phyloP scores from a whole-genome alignment of 148 eudicot genomes.

The Chenopodium suecicum region DNA sequence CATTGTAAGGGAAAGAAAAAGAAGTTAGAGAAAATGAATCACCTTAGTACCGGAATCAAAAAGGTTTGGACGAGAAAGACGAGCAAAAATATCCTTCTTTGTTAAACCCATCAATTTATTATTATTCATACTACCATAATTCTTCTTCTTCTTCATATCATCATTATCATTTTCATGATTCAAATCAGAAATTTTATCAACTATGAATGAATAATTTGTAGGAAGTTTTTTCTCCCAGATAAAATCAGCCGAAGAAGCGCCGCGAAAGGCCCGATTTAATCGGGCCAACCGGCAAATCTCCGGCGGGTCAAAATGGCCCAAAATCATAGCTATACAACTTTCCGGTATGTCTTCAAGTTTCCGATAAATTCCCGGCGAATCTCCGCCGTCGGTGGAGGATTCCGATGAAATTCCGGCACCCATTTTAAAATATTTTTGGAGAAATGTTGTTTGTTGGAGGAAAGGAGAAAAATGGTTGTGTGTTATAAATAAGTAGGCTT shows the following conservation, averaged over 20 bases:
- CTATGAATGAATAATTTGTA: slow-evolving; percentile 45
- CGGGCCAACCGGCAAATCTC: slow-evolving; percentile 78
- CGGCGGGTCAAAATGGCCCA: slow-evolving; percentile 65
- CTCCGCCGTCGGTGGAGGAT: background rate
- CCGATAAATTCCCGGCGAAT: slow-evolving; percentile 19
- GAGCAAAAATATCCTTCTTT: slow-evolving; percentile 70
- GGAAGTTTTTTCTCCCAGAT: slow-evolving; percentile 84
- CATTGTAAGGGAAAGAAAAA: too few species aligned
- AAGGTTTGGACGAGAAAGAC: slow-evolving; percentile 46
- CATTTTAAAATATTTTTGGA: slow-evolving; percentile 1
- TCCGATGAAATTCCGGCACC: slow-evolving; percentile 23
- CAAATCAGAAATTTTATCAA: slow-evolving; percentile 25
- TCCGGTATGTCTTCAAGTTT: slow-evolving; percentile 80
- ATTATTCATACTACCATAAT: background rate
- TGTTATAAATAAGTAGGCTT: background rate
- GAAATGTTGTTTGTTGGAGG: background rate
- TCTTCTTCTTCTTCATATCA: background rate
- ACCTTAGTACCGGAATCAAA: slow-evolving; percentile 85
- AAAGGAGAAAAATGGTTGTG: background rate
- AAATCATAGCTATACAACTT: slow-evolving; percentile 67
- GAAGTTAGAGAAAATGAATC: background rate
- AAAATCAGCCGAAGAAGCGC: slow-evolving; percentile 85
- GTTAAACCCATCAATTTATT: slow-evolving; percentile 14
- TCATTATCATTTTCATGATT: background rate
- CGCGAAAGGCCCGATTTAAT: slow-evolving; percentile 61